These are phyloP conservation scores for Colletotrichum aenigma DNA, from an alignment of 2,329 filamentous ascomycete genomes.

Conservation along the genomic window DNA sequence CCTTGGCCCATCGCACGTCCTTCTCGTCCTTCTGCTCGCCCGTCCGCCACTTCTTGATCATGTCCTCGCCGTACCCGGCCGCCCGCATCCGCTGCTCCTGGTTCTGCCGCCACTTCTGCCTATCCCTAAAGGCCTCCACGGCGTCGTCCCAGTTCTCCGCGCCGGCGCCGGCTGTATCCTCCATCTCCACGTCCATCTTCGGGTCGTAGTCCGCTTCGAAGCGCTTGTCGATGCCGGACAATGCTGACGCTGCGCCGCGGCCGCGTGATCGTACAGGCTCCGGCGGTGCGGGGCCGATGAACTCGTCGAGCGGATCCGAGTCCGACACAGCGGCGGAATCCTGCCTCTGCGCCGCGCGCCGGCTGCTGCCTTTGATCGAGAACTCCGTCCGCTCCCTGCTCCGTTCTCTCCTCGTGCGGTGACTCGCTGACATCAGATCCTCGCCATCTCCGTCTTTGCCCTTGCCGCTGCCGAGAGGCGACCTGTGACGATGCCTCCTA, in stretches of 20 bases:
- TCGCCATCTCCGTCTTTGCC: constrained; percentile 10
- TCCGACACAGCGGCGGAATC: constrained; percentile 36
- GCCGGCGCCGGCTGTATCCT: constrained; percentile 54
- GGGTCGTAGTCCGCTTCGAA: constrained; percentile 73
- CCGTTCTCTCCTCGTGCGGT: neutral
- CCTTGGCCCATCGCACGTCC: constrained; percentile 74
- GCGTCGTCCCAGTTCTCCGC: constrained; percentile 74
- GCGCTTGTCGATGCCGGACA: constrained; percentile 76
- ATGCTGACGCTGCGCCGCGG: constrained; percentile 66
- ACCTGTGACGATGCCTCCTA: constrained; percentile 36
- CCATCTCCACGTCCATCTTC: constrained; percentile 58
- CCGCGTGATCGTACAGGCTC: constrained; percentile 64
- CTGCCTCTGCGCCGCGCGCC: constrained; percentile 5
- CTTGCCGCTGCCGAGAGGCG: constrained; percentile 15
- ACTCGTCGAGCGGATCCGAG: constrained; percentile 76
- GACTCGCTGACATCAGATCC: neutral
- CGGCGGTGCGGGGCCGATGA: constrained; percentile 76
- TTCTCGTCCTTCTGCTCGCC: constrained; percentile 58
- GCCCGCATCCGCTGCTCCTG: constrained; percentile 77
- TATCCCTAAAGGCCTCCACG: constrained; percentile 77
- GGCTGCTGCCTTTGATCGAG: constrained; percentile 1
- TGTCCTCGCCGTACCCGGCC: constrained; percentile 78
- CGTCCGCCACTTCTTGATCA: constrained; percentile 75
- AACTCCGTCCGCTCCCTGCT: neutral
- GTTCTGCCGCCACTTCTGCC: constrained; percentile 76